Evolutionary conservation across 2,329 filamentous ascomycete species (phyloP).

Genomic region (Trichoderma sp.): DNA sequence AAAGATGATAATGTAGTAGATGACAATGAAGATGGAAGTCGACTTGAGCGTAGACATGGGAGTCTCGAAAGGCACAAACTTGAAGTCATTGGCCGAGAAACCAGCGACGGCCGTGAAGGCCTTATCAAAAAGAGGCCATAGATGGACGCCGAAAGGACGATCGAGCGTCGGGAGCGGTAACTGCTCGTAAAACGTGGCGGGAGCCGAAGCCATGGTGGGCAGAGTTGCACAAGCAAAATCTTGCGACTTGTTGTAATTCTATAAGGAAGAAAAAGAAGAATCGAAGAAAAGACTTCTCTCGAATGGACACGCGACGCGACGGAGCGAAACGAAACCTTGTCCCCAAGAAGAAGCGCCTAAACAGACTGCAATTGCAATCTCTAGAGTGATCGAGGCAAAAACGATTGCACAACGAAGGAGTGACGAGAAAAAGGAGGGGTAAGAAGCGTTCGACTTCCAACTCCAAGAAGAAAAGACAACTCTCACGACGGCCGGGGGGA

Average conservation of each 20-base stretch:
- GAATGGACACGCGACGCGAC: conserved; percentile 21
- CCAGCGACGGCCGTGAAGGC: conserved; percentile 74
- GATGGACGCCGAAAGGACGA: conserved; percentile 82
- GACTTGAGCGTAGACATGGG: conserved; percentile 88
- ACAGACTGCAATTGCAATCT: conserved; percentile 8
- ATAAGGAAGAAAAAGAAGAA: not conserved
- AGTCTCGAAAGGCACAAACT: conserved; percentile 77
- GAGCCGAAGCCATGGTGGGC: conserved; percentile 38
- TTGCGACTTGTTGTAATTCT: too few species aligned
- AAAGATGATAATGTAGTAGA: conserved; percentile 94
- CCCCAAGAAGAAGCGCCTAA: conserved; percentile 19
- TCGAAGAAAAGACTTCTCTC: not conserved
- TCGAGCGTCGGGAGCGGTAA: conserved; percentile 79
- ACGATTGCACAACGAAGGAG: conserved; percentile 33
- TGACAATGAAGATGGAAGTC: conserved; percentile 75
- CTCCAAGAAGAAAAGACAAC: conserved; percentile 23
- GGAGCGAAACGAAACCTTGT: not conserved
- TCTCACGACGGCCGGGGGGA: conserved; percentile 30
- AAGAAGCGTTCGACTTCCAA: conserved; percentile 6
- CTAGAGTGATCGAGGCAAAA: not conserved
- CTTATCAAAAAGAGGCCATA: conserved; percentile 96
- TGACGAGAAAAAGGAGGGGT: conserved; percentile 40
- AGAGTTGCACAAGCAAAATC: not conserved
- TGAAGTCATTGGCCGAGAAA: conserved; percentile 83
- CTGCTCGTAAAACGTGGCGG: conserved; percentile 50